Percentiles rank a stretch among this genome's conserved stretches.
phyloP scores from a whole-genome alignment of 164 flowering plant genomes.

The Vitis amurensis region DNA sequence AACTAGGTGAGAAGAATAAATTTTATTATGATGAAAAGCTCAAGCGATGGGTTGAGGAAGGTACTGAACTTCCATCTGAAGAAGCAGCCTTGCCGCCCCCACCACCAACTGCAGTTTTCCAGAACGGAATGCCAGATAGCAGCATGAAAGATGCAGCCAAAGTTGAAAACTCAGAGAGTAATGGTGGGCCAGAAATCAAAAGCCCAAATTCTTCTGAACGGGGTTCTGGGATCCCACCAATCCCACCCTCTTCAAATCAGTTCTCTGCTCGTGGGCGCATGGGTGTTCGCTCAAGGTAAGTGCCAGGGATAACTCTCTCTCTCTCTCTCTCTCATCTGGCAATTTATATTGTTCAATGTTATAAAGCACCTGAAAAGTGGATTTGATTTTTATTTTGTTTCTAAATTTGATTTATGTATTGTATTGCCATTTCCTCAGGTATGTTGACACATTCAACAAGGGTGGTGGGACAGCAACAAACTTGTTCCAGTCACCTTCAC shows the following conservation, averaged over 20 bases:
- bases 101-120: conserved; percentile 50
- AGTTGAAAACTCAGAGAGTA: conserved; percentile 26
- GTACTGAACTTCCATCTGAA: conserved; percentile 56
- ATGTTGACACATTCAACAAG: conserved; percentile 76
- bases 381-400: neutral
- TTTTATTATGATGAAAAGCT: conserved; percentile 79
- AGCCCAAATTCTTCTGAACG: conserved; percentile 30
- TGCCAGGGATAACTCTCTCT: conserved; percentile 1
- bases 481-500: conserved; percentile 52
- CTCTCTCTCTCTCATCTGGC: conserved; percentile 3
- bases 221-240: conserved; percentile 57
- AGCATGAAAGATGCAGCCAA: conserved; percentile 30
- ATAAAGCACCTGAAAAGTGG: neutral
- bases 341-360: neutral
- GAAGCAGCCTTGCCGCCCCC: conserved; percentile 70
- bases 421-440: conserved; percentile 44
- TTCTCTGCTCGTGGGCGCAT: conserved; percentile 62
- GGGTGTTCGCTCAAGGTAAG: conserved; percentile 68
- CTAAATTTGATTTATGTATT: neutral
- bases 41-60: conserved; percentile 82
- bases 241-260: conserved; percentile 58
- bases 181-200: conserved; percentile 35
- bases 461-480: conserved; percentile 50
- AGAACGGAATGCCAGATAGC: conserved; percentile 46
- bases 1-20: conserved; percentile 67